phyloP scores from a whole-genome alignment of 371 early-diverging fungal species.

The Lichtheimia ornata region DNA sequence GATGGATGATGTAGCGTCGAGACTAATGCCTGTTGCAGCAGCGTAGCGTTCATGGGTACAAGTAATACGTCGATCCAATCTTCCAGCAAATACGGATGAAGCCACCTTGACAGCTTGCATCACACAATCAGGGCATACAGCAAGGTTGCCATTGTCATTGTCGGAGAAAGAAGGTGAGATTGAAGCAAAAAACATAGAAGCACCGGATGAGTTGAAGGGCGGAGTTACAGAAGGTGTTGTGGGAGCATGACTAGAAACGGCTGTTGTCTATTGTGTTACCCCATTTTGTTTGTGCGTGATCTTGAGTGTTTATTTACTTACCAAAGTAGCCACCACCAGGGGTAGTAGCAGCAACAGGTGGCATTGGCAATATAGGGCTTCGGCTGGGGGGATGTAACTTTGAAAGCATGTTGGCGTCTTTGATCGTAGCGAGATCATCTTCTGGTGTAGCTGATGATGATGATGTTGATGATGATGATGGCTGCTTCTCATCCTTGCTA shows the following conservation, averaged over 20 bases:
- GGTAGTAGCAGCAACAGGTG: conserved; percentile 16
- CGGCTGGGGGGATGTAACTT: conserved; percentile 32
- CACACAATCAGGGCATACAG: conserved; percentile 48
- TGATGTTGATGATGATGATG: not conserved
- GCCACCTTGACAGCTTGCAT: conserved; percentile 52
- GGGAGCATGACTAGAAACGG: conserved; percentile 1
- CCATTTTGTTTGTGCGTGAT: too few species aligned
- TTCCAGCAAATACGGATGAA: conserved; percentile 51
- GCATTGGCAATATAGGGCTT: conserved; percentile 19
- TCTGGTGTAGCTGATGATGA: conserved; percentile 25
- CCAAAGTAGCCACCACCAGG: conserved; percentile 29
- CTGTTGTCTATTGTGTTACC: not conserved
- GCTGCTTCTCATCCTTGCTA: not conserved
- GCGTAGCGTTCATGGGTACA: conserved; percentile 44
- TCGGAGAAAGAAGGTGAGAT: conserved; percentile 19
- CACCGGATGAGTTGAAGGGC: conserved; percentile 30
- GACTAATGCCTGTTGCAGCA: conserved; percentile 13
- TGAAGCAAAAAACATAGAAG: conserved; percentile 34
- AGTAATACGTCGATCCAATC: conserved; percentile 42
- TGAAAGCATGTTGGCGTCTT: conserved; percentile 35
- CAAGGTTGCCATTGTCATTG: conserved; percentile 30
- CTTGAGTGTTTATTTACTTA: conserved; percentile 7
- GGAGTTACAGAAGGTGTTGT: conserved; percentile 21
- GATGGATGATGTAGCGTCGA: conserved; percentile 34
- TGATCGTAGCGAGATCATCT: conserved; percentile 33